Percentiles rank a stretch among this genome's conserved stretches.
Conservation (phyloP, 495 filamentous ascomycete genomes). For the Astrothelium macrocarpum region DNA sequence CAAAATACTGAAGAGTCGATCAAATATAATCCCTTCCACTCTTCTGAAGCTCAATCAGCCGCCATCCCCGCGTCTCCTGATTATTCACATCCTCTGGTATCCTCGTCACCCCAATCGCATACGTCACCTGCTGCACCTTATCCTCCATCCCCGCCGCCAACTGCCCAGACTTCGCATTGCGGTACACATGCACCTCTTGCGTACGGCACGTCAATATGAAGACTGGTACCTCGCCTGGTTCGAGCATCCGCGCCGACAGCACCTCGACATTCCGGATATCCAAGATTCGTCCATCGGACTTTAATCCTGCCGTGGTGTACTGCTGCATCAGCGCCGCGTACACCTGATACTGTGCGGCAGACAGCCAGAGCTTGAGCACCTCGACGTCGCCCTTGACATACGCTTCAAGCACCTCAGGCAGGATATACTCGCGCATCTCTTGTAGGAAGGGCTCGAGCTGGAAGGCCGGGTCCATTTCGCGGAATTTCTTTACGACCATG, state of each 20-base stretch:
- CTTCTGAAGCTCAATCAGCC: constrained; percentile 97
- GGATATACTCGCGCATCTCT: constrained; percentile 94
- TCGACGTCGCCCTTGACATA: constrained; percentile 94
- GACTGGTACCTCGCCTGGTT: constrained; percentile 94
- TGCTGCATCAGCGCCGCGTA: constrained; percentile 91
- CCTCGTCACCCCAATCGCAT: constrained; percentile 90
- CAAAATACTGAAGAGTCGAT: constrained; percentile 20
- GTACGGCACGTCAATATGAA: constrained; percentile 94
- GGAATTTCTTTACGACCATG: constrained; percentile 91
- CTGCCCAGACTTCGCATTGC: constrained; percentile 76
- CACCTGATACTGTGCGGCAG: constrained; percentile 86
- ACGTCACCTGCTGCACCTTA: constrained; percentile 93
- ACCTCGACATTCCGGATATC: constrained; percentile 94
- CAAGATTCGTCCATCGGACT: constrained; percentile 86
- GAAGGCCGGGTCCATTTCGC: constrained; percentile 92
- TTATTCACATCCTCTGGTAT: constrained; percentile 93
- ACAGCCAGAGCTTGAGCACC: constrained; percentile 87
- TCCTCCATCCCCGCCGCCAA: constrained; percentile 98
- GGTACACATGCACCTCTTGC: constrained; percentile 97
- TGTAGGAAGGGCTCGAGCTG: constrained; percentile 87
- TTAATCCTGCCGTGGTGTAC: constrained; percentile 83
- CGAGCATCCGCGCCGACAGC: constrained; percentile 75
- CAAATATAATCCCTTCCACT: constrained; percentile 89
- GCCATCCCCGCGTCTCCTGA: constrained; percentile 91
- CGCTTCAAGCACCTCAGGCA: constrained; percentile 93